phyloP scores from a whole-genome alignment of 2,329 filamentous ascomycete genomes.

The Neurospora sp. region DNA sequence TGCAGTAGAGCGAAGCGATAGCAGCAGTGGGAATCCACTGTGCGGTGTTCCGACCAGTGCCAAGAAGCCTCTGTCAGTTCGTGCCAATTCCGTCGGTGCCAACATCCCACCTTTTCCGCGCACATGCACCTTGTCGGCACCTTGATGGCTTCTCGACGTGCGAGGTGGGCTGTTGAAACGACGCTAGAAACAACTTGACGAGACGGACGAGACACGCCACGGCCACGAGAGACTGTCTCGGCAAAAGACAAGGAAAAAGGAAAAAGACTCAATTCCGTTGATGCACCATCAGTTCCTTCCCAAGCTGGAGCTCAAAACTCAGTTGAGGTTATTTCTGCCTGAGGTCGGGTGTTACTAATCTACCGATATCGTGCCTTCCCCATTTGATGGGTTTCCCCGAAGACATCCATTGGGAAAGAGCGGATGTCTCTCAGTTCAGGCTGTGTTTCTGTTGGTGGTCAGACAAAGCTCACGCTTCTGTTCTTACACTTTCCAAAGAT shows the following conservation, averaged over 20 bases:
- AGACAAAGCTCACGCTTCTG: not conserved
- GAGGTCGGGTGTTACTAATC: not conserved
- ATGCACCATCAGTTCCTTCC: not conserved
- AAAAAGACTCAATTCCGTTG: not conserved
- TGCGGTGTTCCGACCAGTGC: not conserved
- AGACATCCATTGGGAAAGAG: not conserved
- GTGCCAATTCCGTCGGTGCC: not conserved
- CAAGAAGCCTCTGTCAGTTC: not conserved
- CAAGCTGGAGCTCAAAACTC: not conserved
- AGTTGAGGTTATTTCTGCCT: not conserved
- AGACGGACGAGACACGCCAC: not conserved
- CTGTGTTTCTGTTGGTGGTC: not conserved
- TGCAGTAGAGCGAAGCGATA: not conserved
- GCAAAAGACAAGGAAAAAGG: not conserved
- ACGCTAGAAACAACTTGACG: not conserved
- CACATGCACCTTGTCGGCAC: not conserved
- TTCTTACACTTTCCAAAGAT: not conserved
- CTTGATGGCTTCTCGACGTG: not conserved
- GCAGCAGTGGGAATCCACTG: not conserved
- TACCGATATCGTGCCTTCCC: not conserved
- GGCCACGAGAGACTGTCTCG: not conserved
- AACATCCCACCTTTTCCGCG: not conserved
- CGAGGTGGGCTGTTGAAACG: not conserved
- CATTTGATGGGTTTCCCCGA: not conserved
- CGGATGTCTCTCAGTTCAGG: not conserved